Conservation (phyloP, 2,329 filamentous ascomycete genomes). For the Hypomyces perniciosus region DNA sequence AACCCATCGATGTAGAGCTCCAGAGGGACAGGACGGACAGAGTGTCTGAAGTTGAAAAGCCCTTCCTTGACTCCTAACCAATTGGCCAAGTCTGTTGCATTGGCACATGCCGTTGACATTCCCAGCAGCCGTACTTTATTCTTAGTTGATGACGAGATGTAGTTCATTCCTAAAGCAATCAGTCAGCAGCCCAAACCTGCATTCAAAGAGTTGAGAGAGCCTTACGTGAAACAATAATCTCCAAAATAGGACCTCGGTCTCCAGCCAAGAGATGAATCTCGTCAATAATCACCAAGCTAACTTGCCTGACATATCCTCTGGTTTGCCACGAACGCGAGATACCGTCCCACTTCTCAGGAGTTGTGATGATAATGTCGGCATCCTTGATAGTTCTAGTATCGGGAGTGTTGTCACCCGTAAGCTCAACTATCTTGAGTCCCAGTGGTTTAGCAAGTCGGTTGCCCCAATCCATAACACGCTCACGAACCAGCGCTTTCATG, state of each 20-base stretch:
- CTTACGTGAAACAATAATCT: conserved; percentile 79
- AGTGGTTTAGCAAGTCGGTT: conserved; percentile 73
- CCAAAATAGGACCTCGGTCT: conserved; percentile 92
- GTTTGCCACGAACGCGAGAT: conserved; percentile 99
- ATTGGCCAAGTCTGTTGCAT: conserved; percentile 87
- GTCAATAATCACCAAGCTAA: conserved; percentile 95
- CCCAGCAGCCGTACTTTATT: conserved; percentile 83
- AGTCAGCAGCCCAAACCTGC: background rate
- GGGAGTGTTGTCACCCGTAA: conserved; percentile 95
- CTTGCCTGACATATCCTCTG: conserved; percentile 89
- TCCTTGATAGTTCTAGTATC: conserved; percentile 93
- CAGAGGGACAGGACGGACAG: conserved; percentile 88
- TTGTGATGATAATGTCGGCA: conserved; percentile 96
- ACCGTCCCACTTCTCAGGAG: conserved; percentile 99
- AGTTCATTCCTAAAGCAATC: conserved; percentile 72
- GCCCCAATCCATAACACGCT: conserved; percentile 94
- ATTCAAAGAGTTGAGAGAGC: conserved; percentile 4
- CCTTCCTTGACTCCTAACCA: conserved; percentile 97
- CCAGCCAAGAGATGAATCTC: conserved; percentile 97
- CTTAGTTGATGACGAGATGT: conserved; percentile 91
- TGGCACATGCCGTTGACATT: conserved; percentile 99
- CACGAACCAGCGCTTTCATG: conserved; percentile 97
- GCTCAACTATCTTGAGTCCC: conserved; percentile 84
- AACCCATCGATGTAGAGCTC: conserved; percentile 98
- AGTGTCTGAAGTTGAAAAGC: conserved; percentile 95